These are phyloP conservation scores for Alternaria dauci DNA, from an alignment of 2,329 filamentous ascomycete species.

Conservation along the genomic window DNA sequence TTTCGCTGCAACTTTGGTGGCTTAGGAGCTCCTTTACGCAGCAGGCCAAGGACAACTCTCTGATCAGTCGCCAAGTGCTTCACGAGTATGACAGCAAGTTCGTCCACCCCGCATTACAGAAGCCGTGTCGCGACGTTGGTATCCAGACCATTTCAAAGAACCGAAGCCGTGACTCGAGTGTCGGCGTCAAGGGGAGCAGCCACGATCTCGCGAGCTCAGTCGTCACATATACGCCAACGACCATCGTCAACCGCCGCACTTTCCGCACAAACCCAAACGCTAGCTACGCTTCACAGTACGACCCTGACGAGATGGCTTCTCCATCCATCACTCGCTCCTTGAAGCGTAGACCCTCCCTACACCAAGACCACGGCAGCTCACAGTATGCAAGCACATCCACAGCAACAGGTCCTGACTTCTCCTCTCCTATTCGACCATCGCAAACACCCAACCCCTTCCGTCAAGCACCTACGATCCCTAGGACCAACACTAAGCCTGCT, in stretches of 20 bases:
- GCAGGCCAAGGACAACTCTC: slow-evolving; percentile 81
- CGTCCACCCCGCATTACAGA: slow-evolving; percentile 88
- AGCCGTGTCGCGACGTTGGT: slow-evolving; percentile 77
- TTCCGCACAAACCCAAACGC: slow-evolving; percentile 87
- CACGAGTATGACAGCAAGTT: slow-evolving; percentile 97
- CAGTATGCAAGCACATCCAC: slow-evolving; percentile 51
- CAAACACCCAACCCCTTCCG: slow-evolving; percentile 59
- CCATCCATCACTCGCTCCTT: slow-evolving; percentile 27
- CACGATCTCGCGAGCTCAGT: slow-evolving; percentile 60
- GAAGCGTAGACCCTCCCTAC: slow-evolving; percentile 38
- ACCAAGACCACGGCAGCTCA: slow-evolving; percentile 34
- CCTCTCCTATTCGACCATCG: slow-evolving; percentile 57
- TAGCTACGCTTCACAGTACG: slow-evolving; percentile 76
- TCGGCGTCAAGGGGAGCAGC: slow-evolving; percentile 52
- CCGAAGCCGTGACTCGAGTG: slow-evolving; percentile 46
- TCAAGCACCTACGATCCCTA: slow-evolving; percentile 61
- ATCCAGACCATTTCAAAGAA: slow-evolving; percentile 71
- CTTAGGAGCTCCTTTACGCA: slow-evolving; percentile 79
- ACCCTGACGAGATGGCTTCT: slow-evolving; percentile 65
- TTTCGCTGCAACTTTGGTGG: slow-evolving; percentile 79
- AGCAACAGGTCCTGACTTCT: slow-evolving; percentile 50
- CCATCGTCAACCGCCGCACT: slow-evolving; percentile 72
- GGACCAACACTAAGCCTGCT: slow-evolving; percentile 46
- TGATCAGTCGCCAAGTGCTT: slow-evolving; percentile 91
- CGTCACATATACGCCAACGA: slow-evolving; percentile 68